phyloP scores from a whole-genome alignment of 2,329 filamentous ascomycete species.

The Xylaria hypoxylon region DNA sequence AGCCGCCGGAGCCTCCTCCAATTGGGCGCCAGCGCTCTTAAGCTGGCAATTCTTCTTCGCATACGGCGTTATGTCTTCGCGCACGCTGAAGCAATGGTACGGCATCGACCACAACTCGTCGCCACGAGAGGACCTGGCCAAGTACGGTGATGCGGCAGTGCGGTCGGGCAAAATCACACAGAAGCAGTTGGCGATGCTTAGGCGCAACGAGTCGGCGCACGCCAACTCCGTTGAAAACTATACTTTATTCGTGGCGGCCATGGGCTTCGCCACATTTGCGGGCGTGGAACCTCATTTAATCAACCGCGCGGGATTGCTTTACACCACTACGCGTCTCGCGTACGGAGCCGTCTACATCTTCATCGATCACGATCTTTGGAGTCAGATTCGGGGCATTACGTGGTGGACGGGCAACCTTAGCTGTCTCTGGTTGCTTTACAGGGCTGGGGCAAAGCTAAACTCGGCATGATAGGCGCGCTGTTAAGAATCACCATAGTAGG shows the following conservation, averaged over 20 bases:
- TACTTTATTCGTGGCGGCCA: slow-evolving; percentile 53
- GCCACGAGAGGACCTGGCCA: slow-evolving; percentile 59
- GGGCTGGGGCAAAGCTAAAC: slow-evolving; percentile 36
- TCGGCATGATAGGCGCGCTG: slow-evolving; percentile 4
- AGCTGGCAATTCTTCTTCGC: slow-evolving; percentile 58
- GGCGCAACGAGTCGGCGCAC: slow-evolving; percentile 58
- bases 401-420: slow-evolving; percentile 59
- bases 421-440: slow-evolving; percentile 51
- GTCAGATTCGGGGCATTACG: slow-evolving; percentile 52
- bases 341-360: slow-evolving; percentile 57
- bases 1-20: slow-evolving; percentile 32
- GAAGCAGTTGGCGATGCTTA: slow-evolving; percentile 56
- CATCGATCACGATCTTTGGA: slow-evolving; percentile 52
- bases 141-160: slow-evolving; percentile 59
- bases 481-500: not conserved
- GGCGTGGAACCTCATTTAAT: slow-evolving; percentile 52
- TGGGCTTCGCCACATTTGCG: slow-evolving; percentile 55
- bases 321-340: slow-evolving; percentile 55
- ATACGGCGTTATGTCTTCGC: slow-evolving; percentile 58
- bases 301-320: slow-evolving; percentile 55
- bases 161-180: slow-evolving; percentile 58
- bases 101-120: slow-evolving; percentile 61
- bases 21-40: slow-evolving; percentile 50
- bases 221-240: slow-evolving; percentile 60
- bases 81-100: slow-evolving; percentile 56